Evolutionary conservation across 2,329 filamentous ascomycete genomes (phyloP), one percentile per base, ranked within the genome.

Genomic region (Cercospora janseana): DNA sequence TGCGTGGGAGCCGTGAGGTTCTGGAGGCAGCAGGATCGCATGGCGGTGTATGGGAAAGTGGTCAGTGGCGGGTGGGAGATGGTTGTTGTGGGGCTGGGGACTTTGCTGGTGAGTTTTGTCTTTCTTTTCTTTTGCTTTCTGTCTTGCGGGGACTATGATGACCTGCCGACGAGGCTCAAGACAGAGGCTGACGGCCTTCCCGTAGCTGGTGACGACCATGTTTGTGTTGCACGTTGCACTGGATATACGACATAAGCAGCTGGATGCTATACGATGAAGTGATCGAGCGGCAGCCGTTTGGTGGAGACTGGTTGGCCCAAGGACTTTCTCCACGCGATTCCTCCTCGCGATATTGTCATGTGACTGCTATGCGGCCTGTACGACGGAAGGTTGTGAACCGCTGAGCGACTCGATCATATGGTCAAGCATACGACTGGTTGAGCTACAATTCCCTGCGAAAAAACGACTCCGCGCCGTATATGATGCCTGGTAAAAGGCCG

Each of bases 51-150:
- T 51, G 82, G 81, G 0, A 83, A 77, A 60, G 72, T 80, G 0
- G 67, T 77, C 61, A 73, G 75, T 2, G 80, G 81, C 4, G 81
- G 81, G 0, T 82, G 79, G 75, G 81, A 85, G 60, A 61, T 84
- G 5, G 69, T 73, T 45, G 57, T 67, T 0, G 72, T 82, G 9
- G 77, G 76, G 51, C 54, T 66, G 3, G 63, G 75, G 21, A 65
- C 74, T 24, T 65, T 75, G 23, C 27, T 76, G 52, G 80, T 83
- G 58, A 72, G 79, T 70, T 5, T 4, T 13, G n/a, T 10, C 34
- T n/a, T n/a, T 10, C 12, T 12, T 23, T 2, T 6, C 0, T 37
- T 13, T 4, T 21, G 8, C 4, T 20, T n/a, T 10, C 1, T 3
- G 23, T n/a, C 13, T 9, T 38, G 18, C 5, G 2, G n/a, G 18